These are phyloP conservation scores for Hortiboletus campestris DNA, from an alignment of 768 basidiomycete species.

Conservation along the genomic window DNA sequence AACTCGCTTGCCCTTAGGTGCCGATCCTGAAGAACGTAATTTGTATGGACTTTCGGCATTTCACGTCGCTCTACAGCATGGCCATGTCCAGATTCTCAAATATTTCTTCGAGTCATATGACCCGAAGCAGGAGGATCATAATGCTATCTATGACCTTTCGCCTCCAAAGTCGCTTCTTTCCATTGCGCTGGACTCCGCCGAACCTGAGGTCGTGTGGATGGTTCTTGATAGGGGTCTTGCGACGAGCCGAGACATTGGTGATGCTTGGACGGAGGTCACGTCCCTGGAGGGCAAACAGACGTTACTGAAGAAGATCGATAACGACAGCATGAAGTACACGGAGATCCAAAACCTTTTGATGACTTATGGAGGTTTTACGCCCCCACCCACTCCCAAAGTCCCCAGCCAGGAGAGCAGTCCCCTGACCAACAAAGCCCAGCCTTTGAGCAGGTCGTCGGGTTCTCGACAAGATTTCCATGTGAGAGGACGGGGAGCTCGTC, in stretches of 20 bases:
- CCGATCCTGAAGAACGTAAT: slow-evolving; percentile 70
- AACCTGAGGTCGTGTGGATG: slow-evolving; percentile 64
- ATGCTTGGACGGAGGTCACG: slow-evolving; percentile 50
- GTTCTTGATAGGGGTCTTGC: slow-evolving; percentile 60
- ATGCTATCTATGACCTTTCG: slow-evolving; percentile 45
- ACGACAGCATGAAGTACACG: slow-evolving; percentile 37
- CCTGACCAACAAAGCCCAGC: slow-evolving; percentile 13
- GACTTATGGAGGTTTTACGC: slow-evolving; percentile 49
- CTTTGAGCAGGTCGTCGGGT: slow-evolving; percentile 7
- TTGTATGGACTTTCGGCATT: slow-evolving; percentile 57
- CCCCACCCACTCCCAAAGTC: slow-evolving; percentile 37
- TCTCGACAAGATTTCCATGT: slow-evolving; percentile 2
- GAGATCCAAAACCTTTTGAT: slow-evolving; percentile 55
- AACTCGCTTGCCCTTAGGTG: slow-evolving; percentile 45
- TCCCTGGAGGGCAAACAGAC: slow-evolving; percentile 34
- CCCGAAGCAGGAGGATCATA: slow-evolving; percentile 50
- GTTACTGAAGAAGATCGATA: slow-evolving; percentile 22
- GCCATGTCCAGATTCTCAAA: slow-evolving; percentile 50
- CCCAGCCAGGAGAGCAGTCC: slow-evolving; percentile 9
- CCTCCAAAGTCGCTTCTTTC: slow-evolving; percentile 46
- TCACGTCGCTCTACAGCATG: slow-evolving; percentile 58
- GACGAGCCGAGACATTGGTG: slow-evolving; percentile 44
- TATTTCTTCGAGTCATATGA: slow-evolving; percentile 63
- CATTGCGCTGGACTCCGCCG: slow-evolving; percentile 56
- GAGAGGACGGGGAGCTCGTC: slow-evolving; percentile 13